Base-by-base conservation (phyloP, 2,329 filamentous ascomycete genomes). In the Trichoderma brevicompactum region DNA sequence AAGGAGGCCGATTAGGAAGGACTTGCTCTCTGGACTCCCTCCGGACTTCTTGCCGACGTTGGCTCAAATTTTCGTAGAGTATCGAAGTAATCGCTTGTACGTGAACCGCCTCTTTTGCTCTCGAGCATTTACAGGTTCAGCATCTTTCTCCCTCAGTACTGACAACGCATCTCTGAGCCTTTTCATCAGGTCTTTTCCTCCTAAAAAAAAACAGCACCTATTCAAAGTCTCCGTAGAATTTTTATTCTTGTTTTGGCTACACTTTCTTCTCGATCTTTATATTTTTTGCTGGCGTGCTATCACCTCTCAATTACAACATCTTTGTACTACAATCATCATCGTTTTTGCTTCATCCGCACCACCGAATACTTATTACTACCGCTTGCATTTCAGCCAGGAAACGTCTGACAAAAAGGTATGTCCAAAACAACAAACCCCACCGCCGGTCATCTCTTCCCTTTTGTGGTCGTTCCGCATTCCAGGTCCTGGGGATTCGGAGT, bases 371-470 rank as follows among this genome's bases (percentile, higher is more conserved):
- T 55, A 28, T 28, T 28, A 2, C 52, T 40, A 17, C 17, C 23
- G 9, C 41, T 12, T 13, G 52, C 41, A n/a, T 34, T 48, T 41
- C 23, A 49, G 17, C 60, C 34, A 43, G 7, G 34, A 59, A 34
- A 59, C 32, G 54, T 50, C 50, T 40, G 53, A 64, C 50, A 64
- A 62, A 62, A 28, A 64, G 65, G 65, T 65, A 65, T 50, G 62
- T 61, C 19, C 41, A 61, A 55, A 19, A 49, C 15, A 61, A 56
- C 43, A 56, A 60, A 48, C 49, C 15, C 9, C 28, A 46, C 40
- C 40, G 8, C 17, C 34, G 49, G 54, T 63, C 54, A 49, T 44
- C 40, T 46, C 28, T 8, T 61, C 8, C 7, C 32, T 15, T 62
- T 44, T 23, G 60, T 38, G 48, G 40, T 13, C n/a, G 1, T 4